phyloP scores from a whole-genome alignment of 352 stramenopile species.

The Pythium rishiriense region DNA sequence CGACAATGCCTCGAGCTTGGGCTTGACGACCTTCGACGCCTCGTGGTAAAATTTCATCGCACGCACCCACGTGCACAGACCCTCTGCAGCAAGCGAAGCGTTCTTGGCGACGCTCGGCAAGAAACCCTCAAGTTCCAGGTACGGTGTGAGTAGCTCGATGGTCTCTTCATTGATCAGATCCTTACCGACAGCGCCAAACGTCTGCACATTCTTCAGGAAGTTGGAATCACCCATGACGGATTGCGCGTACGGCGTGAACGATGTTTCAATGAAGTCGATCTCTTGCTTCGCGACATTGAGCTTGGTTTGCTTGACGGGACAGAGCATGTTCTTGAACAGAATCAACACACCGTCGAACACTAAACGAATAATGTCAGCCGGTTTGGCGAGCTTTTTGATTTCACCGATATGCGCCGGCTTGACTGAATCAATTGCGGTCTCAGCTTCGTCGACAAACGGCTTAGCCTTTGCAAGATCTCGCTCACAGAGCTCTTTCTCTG shows the following conservation, averaged over 20 bases:
- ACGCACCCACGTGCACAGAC: constrained; percentile 96
- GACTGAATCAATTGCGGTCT: constrained; percentile 97
- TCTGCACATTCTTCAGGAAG: constrained; percentile 97
- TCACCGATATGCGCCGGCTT: constrained; percentile 97
- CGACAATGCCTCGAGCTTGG: constrained; percentile 96
- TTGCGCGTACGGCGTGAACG: constrained; percentile 94
- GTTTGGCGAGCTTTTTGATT: constrained; percentile 98
- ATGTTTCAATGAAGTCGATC: constrained; percentile 96
- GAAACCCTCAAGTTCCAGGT: constrained; percentile 98
- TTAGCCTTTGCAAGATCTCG: constrained; percentile 97
- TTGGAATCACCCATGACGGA: constrained; percentile 96
- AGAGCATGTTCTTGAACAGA: constrained; percentile 94
- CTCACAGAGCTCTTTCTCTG: constrained; percentile 95
- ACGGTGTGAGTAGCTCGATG: constrained; percentile 96
- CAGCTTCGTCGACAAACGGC: constrained; percentile 97
- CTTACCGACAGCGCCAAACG: constrained; percentile 95
- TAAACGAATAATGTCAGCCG: constrained; percentile 98
- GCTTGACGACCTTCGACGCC: constrained; percentile 98
- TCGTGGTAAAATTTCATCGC: constrained; percentile 99
- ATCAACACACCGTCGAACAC: constrained; percentile 98
- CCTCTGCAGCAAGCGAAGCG: constrained; percentile 94
- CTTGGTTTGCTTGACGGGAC: constrained; percentile 91
- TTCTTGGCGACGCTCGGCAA: constrained; percentile 96
- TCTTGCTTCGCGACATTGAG: constrained; percentile 97
- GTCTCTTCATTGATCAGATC: constrained; percentile 99